Evolutionary conservation across 208 protist genomes (phyloP), one percentile per base, ranked within the genome.

Genomic region (Trypanosoma scelopori): DNA sequence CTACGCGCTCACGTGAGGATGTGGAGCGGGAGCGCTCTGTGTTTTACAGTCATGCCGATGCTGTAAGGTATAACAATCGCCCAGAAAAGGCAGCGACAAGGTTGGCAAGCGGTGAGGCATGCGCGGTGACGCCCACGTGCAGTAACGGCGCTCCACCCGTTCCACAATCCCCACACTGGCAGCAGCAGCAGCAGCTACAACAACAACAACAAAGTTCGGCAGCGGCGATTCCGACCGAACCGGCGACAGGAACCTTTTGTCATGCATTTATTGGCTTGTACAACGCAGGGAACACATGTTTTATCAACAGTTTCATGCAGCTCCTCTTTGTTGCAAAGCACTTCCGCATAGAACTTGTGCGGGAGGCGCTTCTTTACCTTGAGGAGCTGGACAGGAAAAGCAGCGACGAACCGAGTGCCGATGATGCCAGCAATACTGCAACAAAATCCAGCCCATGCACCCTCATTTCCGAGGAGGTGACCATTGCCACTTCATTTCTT

Each of bases 201-300:
- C 37, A 48, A 37, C 5, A 48, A 3, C 41, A 67, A 50, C 25
- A 32, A 5, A 1, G 28, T 7, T 27, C 3, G 3, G 23, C 16
- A 55, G 32, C 32, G 13, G 16, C 9, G 22, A 28, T 30, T 3
- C 3, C 3, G 23, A 0, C 30, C 23, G 55, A 15, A 48, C 51
- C 25, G 22, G 27, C 1, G 1, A 30, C 42, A 20, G 3, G 35
- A 30, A 45, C 28, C 35, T 16, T 7, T 62, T 67, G 16, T 6
- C 6, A 5, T 51, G 43, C 23, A 39, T 81, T 75, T 60, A 70
- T 91, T 0, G 84, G 84, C 1, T 64, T 91, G 22, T 50, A 55
- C 23, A 91, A 87, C 56, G 62, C 57, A 5, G 85, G 85, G 18
- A 87, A 91, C 74, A 86, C 76, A 48, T 91, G 81, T 57, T 87